A percentile compares a stretch with the other conserved stretches of the same genome.
These are phyloP conservation scores for Dactylis glomerata DNA, from an alignment of 176 grass and related monocot species.

Conservation along the genomic window DNA sequence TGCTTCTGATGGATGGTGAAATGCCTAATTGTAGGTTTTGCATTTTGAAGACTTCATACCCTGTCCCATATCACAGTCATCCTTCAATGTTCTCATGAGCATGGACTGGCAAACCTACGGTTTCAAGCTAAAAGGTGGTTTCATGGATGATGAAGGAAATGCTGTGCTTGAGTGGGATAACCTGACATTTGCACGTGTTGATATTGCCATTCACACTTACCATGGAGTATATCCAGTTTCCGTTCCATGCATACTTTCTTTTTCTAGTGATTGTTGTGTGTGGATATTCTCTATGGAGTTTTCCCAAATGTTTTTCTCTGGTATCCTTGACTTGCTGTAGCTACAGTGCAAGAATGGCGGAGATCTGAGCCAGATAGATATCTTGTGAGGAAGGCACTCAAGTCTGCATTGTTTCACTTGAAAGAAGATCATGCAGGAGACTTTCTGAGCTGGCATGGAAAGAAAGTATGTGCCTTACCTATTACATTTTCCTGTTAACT, in stretches of 20 bases:
- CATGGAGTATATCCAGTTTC: slow-evolving; percentile 51
- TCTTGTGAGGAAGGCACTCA: slow-evolving; percentile 63
- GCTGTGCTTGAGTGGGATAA: slow-evolving; percentile 66
- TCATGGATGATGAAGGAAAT: slow-evolving; percentile 50
- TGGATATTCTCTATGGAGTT: not conserved
- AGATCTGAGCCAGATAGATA: slow-evolving; percentile 41
- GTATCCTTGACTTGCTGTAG: slow-evolving; percentile 38
- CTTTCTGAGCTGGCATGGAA: slow-evolving; percentile 52
- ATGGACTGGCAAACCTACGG: slow-evolving; percentile 66
- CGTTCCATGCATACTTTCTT: slow-evolving; percentile 18
- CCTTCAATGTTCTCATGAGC: slow-evolving; percentile 48
- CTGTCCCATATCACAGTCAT: slow-evolving; percentile 45
- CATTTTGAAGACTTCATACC: slow-evolving; percentile 61
- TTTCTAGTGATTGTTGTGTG: slow-evolving; percentile 1
- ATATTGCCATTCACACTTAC: slow-evolving; percentile 64
- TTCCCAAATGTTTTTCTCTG: not conserved
- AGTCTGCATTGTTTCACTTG: slow-evolving; percentile 49
- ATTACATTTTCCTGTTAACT: slow-evolving; percentile 9
- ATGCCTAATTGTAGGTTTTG: slow-evolving; percentile 46
- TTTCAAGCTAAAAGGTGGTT: slow-evolving; percentile 54
- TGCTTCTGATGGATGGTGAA: not conserved
- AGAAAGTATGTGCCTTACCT: slow-evolving; percentile 41
- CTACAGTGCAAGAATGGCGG: slow-evolving; percentile 17
- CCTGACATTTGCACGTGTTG: slow-evolving; percentile 54
- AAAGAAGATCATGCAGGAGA: slow-evolving; percentile 52